Evolutionary conservation across 108 stramenopile genomes (phyloP), one percentile per base, ranked within the genome.

Genomic region (Parietichytrium sp.): DNA sequence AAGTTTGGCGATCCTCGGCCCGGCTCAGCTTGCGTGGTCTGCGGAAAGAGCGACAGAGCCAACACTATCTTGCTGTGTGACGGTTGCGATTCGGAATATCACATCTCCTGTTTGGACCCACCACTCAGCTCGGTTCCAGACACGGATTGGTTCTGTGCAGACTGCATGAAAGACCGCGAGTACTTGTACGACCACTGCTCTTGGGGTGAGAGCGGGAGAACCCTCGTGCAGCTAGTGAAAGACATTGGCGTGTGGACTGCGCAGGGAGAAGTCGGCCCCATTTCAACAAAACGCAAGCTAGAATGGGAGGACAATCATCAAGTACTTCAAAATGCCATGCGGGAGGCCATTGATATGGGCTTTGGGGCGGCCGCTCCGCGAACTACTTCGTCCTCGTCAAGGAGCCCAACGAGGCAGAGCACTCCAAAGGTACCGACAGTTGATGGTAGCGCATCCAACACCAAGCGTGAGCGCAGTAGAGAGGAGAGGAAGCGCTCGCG

Each of bases 131-230:
- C 61, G 1, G 29, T 25, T 16, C 61, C 61, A 16, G 61, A 72
- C 6, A 25, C 20, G 13, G 61, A 72, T 25, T 72, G 61, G 61
- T 72, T 72, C 42, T 72, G 61, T 45, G 1, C 33, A 12, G 61
- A 72, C 42, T 72, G 61, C 20, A 10, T 72, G n/a, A 42, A 31
- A 25, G 61, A 72, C 45, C 61, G 61, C 20, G 61, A 72, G 61
- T 72, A 72, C 61, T 45, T 72, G 18, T 72, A 72, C 42, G 61
- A 72, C 42, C 61, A 72, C 61, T 33, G 38, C 8, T 72, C 61
- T 33, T 72, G 61, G 61, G 61, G 61, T 10, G 13, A 72, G 6
- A 42, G 38, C 13, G 61, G 61, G 23, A 42, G 45, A 27, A 25
- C 61, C 0, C 42, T 72, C 10, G 61, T 72, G 10, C 61, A 42